Base-by-base conservation (phyloP, 768 basidiomycete species). In the Rhizopogon vinicolor region DNA sequence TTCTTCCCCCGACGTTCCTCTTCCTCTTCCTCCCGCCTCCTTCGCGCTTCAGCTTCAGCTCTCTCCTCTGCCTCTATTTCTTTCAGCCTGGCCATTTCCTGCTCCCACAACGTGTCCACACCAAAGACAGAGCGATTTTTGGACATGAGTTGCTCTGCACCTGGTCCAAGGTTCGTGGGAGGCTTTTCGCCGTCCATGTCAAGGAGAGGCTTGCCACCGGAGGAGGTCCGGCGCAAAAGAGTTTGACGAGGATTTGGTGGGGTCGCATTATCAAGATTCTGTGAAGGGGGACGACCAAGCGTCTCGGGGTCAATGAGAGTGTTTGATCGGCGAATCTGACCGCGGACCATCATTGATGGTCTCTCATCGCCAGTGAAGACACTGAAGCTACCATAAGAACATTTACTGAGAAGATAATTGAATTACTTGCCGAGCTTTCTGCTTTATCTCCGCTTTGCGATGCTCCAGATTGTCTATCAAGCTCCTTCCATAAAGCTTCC, bases 281-380 rank as follows among this genome's bases (percentile, higher is more conserved):
- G 79, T 14, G 75, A 71, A 28, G 64, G 63, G 5, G 84, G 82
- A n/a, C 78, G 72, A 41, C 75, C 78, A 46, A 92, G 74, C 3
- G 80, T 73, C 41, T 79, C 74, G 16, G 87, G 86, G 65, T 93
- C 88, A 62, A 93, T 89, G 49, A 93, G 69, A 0, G 91, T 89
- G 61, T 80, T 85, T 12, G 81, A 68, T 18, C 81, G 84, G 54
- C 77, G 71, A 37, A 75, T 68, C 42, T 73, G 70, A 39, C 76
- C 74, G 58, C 93, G 82, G 35, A 86, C 82, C 93, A 96, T 95
- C 94, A 96, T 96, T 5, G 91, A 89, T 9, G 94, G 92, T 55
- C 93, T 78, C 60, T 88, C 80, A 64, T 97, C 94, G 13, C 94
- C 94, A 52, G 76, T 84, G 69, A 97, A 97, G 13, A 91, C 87